Conservation (phyloP, 2,329 filamentous ascomycete genomes). For the Diaporthe caulivora region DNA sequence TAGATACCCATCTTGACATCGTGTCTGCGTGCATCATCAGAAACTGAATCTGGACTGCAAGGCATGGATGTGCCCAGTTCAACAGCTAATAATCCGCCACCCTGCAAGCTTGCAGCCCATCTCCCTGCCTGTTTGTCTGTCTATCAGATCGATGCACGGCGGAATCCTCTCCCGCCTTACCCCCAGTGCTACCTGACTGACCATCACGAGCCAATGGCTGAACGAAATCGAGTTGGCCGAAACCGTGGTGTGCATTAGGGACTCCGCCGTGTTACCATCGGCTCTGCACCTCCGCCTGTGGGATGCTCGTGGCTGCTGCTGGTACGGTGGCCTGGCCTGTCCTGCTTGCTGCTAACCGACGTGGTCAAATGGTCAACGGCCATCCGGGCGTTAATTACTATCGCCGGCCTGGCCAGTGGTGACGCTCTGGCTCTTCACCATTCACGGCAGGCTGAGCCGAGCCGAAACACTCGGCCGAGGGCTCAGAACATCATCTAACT, state of each 20-base stretch:
- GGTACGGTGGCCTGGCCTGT: background rate
- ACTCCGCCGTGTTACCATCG: background rate
- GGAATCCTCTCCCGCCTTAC: slow-evolving; percentile 17
- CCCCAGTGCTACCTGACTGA: slow-evolving; percentile 9
- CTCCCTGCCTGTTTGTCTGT: too few relatives aligned
- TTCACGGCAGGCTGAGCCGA: slow-evolving; percentile 8
- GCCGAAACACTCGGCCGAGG: slow-evolving; percentile 23
- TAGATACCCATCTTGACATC: too few relatives aligned
- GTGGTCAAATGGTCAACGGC: background rate
- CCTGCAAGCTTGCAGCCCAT: too few relatives aligned
- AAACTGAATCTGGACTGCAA: slow-evolving; percentile 4
- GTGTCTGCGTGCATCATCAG: background rate
- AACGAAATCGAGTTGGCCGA: background rate
- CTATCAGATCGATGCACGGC: slow-evolving; percentile 11
- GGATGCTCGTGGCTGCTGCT: slow-evolving; percentile 6
- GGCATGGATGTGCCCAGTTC: too few relatives aligned
- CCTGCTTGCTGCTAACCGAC: background rate
- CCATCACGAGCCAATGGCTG: background rate
- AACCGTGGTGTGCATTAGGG: slow-evolving; percentile 19
- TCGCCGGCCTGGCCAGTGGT: background rate
- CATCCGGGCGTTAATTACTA: background rate
- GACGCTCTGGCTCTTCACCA: background rate
- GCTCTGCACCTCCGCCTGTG: background rate
- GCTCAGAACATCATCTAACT: background rate
- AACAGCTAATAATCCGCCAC: too few relatives aligned